Conservation (phyloP, 73 alveolate genomes). For the Tetrahymena thermophila region DNA sequence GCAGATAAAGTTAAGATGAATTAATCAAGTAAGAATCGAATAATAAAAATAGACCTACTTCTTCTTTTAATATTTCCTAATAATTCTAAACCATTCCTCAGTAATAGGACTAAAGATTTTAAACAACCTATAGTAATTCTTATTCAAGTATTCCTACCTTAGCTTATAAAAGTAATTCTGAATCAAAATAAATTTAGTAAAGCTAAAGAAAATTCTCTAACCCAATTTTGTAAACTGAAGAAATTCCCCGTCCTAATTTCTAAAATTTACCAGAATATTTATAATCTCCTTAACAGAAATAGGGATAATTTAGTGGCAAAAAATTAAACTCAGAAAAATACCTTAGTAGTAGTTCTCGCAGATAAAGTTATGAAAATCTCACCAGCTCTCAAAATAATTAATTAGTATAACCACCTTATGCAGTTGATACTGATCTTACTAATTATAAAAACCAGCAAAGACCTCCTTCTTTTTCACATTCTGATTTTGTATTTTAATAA, state of each 20-base stretch:
- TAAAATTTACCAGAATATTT: not conserved
- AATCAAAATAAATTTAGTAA: not conserved
- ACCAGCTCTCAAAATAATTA: not conserved
- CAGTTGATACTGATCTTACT: not conserved
- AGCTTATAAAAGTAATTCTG: not conserved
- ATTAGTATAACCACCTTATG: not conserved
- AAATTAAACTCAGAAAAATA: not conserved
- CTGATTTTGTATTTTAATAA: not conserved
- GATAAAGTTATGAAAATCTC: not conserved
- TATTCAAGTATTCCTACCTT: not conserved
- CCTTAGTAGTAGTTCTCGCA: not conserved
- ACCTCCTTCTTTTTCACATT: not conserved
- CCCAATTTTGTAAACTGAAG: not conserved
- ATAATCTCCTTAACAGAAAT: not conserved
- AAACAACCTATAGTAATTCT: not conserved
- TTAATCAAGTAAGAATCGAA: not conserved
- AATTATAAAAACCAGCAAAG: not conserved
- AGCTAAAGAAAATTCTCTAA: not conserved
- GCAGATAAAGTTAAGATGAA: not conserved
- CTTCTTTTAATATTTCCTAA: not conserved
- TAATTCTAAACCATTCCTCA: not conserved
- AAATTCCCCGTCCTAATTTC: not conserved
- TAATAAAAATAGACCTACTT: not conserved
- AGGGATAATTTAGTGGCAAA: not conserved
- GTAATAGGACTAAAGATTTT: not conserved